phyloP scores from a whole-genome alignment of 257 asterid species.

The Oldenlandia corymbosa region DNA sequence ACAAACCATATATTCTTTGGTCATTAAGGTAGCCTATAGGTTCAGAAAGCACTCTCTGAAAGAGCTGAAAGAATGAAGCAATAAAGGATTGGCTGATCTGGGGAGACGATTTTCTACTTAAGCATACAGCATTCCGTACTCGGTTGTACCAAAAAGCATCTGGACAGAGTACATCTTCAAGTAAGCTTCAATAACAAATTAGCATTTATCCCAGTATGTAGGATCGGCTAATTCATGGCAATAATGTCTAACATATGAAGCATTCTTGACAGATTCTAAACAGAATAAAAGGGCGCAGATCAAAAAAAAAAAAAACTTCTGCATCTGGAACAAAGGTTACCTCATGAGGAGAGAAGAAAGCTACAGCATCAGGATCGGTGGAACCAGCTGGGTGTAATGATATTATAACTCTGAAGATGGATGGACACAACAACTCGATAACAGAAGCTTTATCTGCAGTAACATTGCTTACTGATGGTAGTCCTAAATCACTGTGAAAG shows the following conservation, averaged over 20 bases:
- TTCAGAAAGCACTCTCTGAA: no score
- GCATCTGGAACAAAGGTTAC: conserved; percentile 30
- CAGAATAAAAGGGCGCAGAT: not conserved
- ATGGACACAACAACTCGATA: conserved; percentile 67
- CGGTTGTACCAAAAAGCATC: not conserved
- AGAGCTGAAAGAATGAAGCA: not conserved
- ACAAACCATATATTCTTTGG: not conserved
- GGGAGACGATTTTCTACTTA: no score
- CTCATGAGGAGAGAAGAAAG: conserved; percentile 95
- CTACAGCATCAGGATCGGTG: conserved; percentile 75
- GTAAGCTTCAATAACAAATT: no score
- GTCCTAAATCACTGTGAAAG: conserved; percentile 55
- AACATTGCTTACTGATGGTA: conserved; percentile 42
- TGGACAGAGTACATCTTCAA: not conserved
- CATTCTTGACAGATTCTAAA: not conserved
- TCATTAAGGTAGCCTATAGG: no score
- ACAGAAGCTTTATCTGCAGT: conserved; percentile 65
- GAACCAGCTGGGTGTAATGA: conserved; percentile 91
- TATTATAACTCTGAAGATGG: conserved; percentile 68
- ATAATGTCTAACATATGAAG: not conserved
- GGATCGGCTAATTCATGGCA: no score
- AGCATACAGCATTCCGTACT: no score
- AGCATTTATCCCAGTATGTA: no score
- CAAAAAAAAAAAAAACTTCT: not conserved
- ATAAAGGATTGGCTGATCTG: no score